Base-by-base conservation (phyloP, 768 basidiomycete species). In the Lactarius sanguifluus region DNA sequence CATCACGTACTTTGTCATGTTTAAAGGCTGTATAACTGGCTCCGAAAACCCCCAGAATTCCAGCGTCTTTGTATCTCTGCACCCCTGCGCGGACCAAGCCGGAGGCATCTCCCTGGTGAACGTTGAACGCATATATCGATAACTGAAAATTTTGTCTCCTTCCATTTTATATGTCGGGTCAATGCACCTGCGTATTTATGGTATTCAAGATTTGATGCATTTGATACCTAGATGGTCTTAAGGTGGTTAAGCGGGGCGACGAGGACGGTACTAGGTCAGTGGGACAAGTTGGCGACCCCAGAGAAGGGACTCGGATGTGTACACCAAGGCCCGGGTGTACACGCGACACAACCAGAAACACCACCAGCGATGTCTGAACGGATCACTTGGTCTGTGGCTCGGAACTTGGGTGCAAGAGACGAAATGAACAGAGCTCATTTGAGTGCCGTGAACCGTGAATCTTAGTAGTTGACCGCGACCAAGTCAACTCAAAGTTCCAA, bases 181-280 rank as follows among this genome's bases (percentile, higher is more conserved):
- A 12, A 73, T 85, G 64, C 34, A 34, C 65, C 96, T 65, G 95
- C 86, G 79, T 96, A 98, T 76, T 94, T 92, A 75, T 86, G 84
- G 75, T 91, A 99, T 65, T 98, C 96, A 10, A 91, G 93, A 12
- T 36, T 12, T 36, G 36, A 93, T 1, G 97, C 93, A 30, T 76
- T 99, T 96, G 75, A 98, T 97, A 3, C 30, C 30, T 32, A 32
- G 58, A 98, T 87, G 72, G 98, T 99, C 80, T 99, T 99, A 71
- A 98, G 95, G 75, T 96, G 6, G 10, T 99, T 96, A 60, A 99
- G 83, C 4, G 97, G 97, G 23, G 97, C 97, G 54, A 96, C 92
- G 36, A 89, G 45, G 54, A 34, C n/a, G 60, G 68, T 50, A n/a
- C n/a, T n/a, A 71, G 66, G 45, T 72, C 9, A 43, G 47, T 57